A percentile compares a stretch with the other conserved stretches of the same genome.
These are phyloP conservation scores for Kalmusia sp. DNA, from an alignment of 2,329 filamentous ascomycete species.

Conservation along the genomic window DNA sequence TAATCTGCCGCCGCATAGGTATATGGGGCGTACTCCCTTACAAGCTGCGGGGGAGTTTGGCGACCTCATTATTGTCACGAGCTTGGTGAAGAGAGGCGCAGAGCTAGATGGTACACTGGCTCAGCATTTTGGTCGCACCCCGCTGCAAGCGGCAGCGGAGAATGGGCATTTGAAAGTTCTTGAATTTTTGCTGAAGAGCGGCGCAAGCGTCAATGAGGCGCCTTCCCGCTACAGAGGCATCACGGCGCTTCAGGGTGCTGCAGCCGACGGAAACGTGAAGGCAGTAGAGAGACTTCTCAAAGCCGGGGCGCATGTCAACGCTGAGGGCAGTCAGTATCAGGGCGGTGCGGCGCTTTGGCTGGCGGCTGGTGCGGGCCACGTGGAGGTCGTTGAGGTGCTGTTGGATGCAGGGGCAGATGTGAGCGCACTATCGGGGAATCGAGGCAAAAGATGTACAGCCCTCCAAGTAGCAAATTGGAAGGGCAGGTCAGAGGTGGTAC, in stretches of 20 bases:
- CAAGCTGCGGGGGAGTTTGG: neutral
- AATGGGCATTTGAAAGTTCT: slow-evolving; percentile 3
- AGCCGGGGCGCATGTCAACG: slow-evolving; percentile 6
- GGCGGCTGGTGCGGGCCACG: slow-evolving; percentile 35
- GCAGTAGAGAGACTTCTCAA: slow-evolving; percentile 2
- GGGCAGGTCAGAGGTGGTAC: neutral
- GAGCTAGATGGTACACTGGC: neutral
- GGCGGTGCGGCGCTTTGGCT: slow-evolving; percentile 36
- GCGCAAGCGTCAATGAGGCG: slow-evolving; percentile 8
- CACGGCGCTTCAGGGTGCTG: slow-evolving; percentile 13
- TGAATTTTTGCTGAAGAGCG: neutral
- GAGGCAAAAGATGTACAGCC: neutral
- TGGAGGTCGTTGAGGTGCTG: slow-evolving; percentile 37
- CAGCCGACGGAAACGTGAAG: neutral
- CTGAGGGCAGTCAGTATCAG: neutral
- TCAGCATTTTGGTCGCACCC: neutral
- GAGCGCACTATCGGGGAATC: neutral
- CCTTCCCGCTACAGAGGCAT: neutral
- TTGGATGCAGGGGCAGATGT: slow-evolving; percentile 26
- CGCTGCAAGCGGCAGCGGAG: slow-evolving; percentile 9
- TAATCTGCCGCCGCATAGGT: neutral
- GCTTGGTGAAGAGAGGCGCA: neutral
- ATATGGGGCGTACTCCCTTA: neutral
- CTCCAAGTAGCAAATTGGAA: neutral
- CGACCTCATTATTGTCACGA: neutral